Evolutionary conservation across 2,329 filamentous ascomycete genomes (phyloP).

Genomic region (Curvularia spicifera): DNA sequence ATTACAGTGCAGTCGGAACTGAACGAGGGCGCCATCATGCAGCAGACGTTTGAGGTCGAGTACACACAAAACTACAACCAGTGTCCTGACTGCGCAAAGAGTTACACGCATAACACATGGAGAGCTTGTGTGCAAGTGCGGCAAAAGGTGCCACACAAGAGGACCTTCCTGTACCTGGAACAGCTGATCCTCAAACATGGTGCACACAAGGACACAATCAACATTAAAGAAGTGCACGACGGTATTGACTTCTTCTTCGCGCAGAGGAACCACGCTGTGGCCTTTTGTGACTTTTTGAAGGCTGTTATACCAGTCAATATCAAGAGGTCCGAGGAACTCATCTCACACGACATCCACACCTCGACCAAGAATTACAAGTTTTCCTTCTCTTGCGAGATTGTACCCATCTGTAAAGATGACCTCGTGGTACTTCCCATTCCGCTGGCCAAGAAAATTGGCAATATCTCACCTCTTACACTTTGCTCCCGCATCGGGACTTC

Average conservation of each 20-base stretch:
- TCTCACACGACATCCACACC: constrained; percentile 91
- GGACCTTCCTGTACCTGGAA: constrained; percentile 82
- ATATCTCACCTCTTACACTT: constrained; percentile 83
- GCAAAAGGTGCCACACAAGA: constrained; percentile 96
- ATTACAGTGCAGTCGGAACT: constrained; percentile 85
- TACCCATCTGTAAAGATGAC: constrained; percentile 97
- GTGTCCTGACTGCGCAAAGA: constrained; percentile 87
- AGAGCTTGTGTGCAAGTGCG: constrained; percentile 90
- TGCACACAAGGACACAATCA: constrained; percentile 83
- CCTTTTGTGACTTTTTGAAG: constrained; percentile 87
- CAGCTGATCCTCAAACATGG: constrained; percentile 95
- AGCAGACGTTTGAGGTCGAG: constrained; percentile 94
- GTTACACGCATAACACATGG: constrained; percentile 96
- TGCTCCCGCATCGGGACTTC: constrained; percentile 90
- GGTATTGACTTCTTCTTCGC: constrained; percentile 97
- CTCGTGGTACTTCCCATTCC: constrained; percentile 91
- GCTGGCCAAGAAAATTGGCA: constrained; percentile 83
- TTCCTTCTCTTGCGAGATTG: constrained; percentile 83
- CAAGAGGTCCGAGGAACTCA: constrained; percentile 90
- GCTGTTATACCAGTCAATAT: constrained; percentile 78
- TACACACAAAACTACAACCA: constrained; percentile 92
- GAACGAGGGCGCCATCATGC: constrained; percentile 72
- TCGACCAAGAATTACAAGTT: constrained; percentile 94
- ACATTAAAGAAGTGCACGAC: constrained; percentile 96
- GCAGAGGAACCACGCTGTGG: constrained; percentile 86